Base-by-base conservation (phyloP, 1,284 basidiomycete species). In the Naganishia sp. region DNA sequence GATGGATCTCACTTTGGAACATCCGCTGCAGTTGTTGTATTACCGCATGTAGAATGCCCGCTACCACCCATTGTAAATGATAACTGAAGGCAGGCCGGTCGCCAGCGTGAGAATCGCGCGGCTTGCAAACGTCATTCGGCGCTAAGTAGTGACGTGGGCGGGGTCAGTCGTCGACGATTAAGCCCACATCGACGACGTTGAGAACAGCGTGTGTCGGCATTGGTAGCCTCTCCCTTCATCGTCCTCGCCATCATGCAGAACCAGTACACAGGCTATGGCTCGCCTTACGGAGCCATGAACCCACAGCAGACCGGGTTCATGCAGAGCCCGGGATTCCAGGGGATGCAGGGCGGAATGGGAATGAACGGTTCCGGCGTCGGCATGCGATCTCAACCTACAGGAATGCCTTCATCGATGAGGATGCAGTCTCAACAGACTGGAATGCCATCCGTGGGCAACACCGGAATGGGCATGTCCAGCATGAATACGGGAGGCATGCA, bases 401-500 rank as follows among this genome's bases (percentile, higher is more conserved):
- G 74, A 28, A 60, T 66, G 61, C 61, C 61, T 13, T 55, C 56
- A 3, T 50, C 53, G 6, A 57, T 57, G 54, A 48, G 60, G 18
- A 56, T 67, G 60, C 60, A 63, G 44, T 49, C 75, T 45, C 76
- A 78, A 66, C 72, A 72, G 13, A 79, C 75, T 11, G 75, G 75
- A 21, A 75, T 69, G 65, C 70, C 57, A 31, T 50, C 48, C n/a
- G 45, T 57, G 61, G n/a, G n/a, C 18, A 28, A 28, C 28, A 15
- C 49, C 43, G 46, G 45, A 11, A 86, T 86, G 2, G 78, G 77
- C 11, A 77, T 74, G 55, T 68, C 67, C 25, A 67, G 68, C 42
- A 69, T 70, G 69, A 63, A 65, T 66, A 64, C 73, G 70, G 63
- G 66, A 11, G 60, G 56, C 21, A 56, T 68, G 64, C 49, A 55